Percentiles rank a stretch among this genome's conserved stretches.
Conservation (phyloP, 1,284 basidiomycete species). For the Pyrrhoderma noxium region DNA sequence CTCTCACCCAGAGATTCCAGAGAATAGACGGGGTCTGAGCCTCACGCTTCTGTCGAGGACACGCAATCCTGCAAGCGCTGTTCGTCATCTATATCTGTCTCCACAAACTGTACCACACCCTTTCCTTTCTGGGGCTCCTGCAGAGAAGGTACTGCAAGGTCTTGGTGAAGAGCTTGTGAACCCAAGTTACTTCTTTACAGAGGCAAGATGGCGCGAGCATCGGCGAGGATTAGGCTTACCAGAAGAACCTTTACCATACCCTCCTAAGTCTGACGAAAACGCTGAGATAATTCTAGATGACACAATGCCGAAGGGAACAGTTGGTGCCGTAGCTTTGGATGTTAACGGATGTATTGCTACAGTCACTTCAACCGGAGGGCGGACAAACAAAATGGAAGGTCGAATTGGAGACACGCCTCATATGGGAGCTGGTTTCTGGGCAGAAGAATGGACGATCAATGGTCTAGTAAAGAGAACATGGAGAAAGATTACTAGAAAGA, state of each 20-base stretch:
- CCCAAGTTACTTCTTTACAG: slow-evolving; percentile 70
- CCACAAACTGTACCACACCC: slow-evolving; percentile 55
- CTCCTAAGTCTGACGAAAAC: slow-evolving; percentile 18
- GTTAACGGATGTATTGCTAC: slow-evolving; percentile 61
- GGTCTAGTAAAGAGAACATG: slow-evolving; percentile 34
- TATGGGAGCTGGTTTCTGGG: slow-evolving; percentile 77
- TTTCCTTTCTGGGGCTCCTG: slow-evolving; percentile 59
- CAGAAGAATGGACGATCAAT: slow-evolving; percentile 58
- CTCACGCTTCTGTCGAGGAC: slow-evolving; percentile 58
- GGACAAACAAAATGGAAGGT: slow-evolving; percentile 76
- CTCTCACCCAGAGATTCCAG: slow-evolving; percentile 50
- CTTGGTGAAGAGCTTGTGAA: slow-evolving; percentile 56
- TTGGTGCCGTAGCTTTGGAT: slow-evolving; percentile 79
- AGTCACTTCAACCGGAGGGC: slow-evolving; percentile 74
- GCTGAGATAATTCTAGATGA: slow-evolving; percentile 40
- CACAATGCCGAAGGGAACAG: slow-evolving; percentile 62
- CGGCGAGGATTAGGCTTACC: slow-evolving; percentile 63
- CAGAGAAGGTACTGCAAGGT: slow-evolving; percentile 50
- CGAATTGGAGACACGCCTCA: slow-evolving; percentile 75
- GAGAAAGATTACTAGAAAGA: slow-evolving; percentile 35
- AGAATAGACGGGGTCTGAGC: slow-evolving; percentile 53
- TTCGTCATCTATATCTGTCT: slow-evolving; percentile 59
- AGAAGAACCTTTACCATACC: slow-evolving; percentile 44
- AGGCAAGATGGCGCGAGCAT: slow-evolving; percentile 68
- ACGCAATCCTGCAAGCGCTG: slow-evolving; percentile 70